phyloP scores from a whole-genome alignment of 768 basidiomycete genomes.

The Lepiota venenata region DNA sequence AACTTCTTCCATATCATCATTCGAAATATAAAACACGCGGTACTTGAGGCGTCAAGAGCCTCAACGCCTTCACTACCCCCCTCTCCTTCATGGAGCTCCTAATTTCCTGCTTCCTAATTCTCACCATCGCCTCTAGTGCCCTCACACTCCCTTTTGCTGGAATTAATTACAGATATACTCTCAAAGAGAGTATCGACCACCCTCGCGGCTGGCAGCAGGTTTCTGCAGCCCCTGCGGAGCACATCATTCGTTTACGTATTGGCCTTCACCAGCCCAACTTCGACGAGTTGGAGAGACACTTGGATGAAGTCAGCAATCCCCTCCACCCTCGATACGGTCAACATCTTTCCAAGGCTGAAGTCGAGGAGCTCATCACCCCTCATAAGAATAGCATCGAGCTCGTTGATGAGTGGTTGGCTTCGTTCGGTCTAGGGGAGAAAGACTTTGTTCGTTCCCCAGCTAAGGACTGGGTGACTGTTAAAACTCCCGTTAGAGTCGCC shows the following conservation, averaged over 20 bases:
- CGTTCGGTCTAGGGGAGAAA: conserved; percentile 47
- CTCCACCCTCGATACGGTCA: conserved; percentile 50
- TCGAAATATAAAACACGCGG: no score
- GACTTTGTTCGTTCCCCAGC: conserved; percentile 56
- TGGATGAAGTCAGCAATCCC: conserved; percentile 60
- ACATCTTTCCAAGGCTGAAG: conserved; percentile 62
- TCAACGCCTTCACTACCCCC: background rate
- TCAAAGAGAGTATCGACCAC: conserved; percentile 45
- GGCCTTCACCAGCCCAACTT: conserved; percentile 55
- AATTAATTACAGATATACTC: conserved; percentile 18
- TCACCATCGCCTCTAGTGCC: conserved; percentile 10
- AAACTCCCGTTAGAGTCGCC: conserved; percentile 52
- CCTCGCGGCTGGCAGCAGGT: conserved; percentile 42
- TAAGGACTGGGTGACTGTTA: conserved; percentile 65
- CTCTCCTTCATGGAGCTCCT: conserved; percentile 8
- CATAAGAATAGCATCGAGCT: conserved; percentile 45
- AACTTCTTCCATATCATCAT: no score
- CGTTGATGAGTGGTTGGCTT: conserved; percentile 61
- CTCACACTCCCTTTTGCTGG: conserved; percentile 18
- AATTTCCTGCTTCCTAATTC: conserved; percentile 5
- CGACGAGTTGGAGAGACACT: conserved; percentile 41
- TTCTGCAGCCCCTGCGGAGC: conserved; percentile 35
- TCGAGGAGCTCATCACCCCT: conserved; percentile 59
- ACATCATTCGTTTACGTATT: conserved; percentile 53
- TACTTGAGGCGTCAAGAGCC: conserved; percentile 1